Percentiles rank a stretch among this genome's conserved stretches.
These are phyloP conservation scores for Escovopsis weberi DNA, from an alignment of 2,329 filamentous ascomycete genomes.

Conservation along the genomic window DNA sequence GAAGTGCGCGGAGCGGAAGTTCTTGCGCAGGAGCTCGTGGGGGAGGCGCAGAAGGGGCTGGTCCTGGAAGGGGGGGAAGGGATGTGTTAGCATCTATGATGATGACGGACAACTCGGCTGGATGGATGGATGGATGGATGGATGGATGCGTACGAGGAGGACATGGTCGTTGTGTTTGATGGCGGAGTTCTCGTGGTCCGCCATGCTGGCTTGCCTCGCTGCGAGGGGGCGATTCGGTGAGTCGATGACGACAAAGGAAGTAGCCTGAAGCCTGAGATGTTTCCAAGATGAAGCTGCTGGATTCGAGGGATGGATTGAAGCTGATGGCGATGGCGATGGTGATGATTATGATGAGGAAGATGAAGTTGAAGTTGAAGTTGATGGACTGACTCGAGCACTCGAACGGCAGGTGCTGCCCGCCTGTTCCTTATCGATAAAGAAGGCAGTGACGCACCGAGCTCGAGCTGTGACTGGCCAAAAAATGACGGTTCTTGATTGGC, in stretches of 20 bases:
- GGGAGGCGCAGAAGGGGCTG: conserved; percentile 89
- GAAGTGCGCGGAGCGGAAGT: conserved; percentile 76
- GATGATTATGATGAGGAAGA: too few species aligned
- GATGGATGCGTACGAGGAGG: conserved; percentile 40
- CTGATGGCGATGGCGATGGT: too few species aligned
- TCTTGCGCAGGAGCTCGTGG: conserved; percentile 83
- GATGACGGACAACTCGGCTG: conserved; percentile 1
- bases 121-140: conserved; percentile 1
- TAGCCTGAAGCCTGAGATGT: neutral
- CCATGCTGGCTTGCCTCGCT: conserved; percentile 26
- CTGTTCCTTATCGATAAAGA: too few species aligned
- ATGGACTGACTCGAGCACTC: too few species aligned
- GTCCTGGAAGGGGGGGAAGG: conserved; percentile 40
- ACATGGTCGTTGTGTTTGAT: conserved; percentile 64
- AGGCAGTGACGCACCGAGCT: too few species aligned
- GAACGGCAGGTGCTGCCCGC: too few species aligned
- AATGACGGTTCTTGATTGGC: too few species aligned
- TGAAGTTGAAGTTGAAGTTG: too few species aligned
- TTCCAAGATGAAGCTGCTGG: too few species aligned
- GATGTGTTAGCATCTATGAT: neutral
- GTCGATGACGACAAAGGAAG: neutral
- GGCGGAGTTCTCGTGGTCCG: conserved; percentile 46
- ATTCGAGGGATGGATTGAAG: too few species aligned
- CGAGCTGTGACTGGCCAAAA: too few species aligned
- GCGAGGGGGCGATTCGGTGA: too few species aligned